Evolutionary conservation across 2,329 filamentous ascomycete genomes (phyloP).

Genomic region (Colletotrichum plurivorum): DNA sequence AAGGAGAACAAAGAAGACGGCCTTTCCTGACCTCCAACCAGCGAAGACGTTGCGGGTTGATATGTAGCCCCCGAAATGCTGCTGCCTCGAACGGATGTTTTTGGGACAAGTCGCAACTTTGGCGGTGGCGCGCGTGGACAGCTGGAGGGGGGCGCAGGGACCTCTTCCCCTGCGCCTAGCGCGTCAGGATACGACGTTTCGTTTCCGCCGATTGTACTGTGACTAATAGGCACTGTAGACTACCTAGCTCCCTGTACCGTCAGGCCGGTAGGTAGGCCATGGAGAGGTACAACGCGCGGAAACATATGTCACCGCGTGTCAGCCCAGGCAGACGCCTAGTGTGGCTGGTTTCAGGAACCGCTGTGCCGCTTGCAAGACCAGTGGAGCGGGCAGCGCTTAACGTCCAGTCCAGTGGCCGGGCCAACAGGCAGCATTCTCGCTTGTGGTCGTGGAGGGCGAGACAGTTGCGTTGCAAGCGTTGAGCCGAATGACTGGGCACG

Average conservation of each 20-base stretch:
- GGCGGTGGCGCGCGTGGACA: neutral
- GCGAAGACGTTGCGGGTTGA: neutral
- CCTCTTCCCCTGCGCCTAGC: slow-evolving; percentile 3
- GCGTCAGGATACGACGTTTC: slow-evolving; percentile 34
- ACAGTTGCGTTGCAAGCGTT: neutral
- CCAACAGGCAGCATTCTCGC: slow-evolving; percentile 22
- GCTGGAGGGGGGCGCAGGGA: slow-evolving; percentile 5
- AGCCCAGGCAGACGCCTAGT: slow-evolving; percentile 7
- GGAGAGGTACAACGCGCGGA: neutral
- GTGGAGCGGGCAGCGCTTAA: neutral
- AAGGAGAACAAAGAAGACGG: neutral
- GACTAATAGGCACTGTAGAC: neutral
- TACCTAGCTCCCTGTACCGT: no score
- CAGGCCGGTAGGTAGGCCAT: neutral
- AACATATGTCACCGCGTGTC: neutral
- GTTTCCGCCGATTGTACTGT: slow-evolving; percentile 10
- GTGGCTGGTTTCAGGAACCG: slow-evolving; percentile 40
- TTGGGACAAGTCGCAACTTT: neutral
- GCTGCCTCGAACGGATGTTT: slow-evolving; percentile 27
- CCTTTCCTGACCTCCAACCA: no score
- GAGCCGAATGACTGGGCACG: neutral
- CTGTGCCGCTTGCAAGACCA: slow-evolving; percentile 21
- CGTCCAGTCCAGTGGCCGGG: slow-evolving; percentile 3
- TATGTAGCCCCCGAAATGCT: slow-evolving; percentile 24
- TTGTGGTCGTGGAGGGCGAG: neutral